A percentile compares a stretch with the other conserved stretches of the same genome.
Conservation (phyloP, 257 asterid species). For the Asclepias syriaca region DNA sequence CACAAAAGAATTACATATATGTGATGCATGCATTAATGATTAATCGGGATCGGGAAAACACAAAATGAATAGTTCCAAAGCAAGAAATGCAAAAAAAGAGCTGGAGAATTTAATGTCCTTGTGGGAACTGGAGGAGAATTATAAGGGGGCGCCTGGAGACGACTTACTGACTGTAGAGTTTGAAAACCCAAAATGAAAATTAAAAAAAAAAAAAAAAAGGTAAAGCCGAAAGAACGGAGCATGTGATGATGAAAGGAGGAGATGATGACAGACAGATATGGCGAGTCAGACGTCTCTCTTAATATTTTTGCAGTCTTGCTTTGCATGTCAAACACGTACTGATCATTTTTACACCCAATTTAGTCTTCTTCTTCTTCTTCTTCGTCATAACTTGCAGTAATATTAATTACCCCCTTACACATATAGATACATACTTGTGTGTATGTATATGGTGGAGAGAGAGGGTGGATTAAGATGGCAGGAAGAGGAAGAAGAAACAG, state of each 20-base stretch:
- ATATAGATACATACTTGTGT: too few relatives aligned
- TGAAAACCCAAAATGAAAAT: too few relatives aligned
- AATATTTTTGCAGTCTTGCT: constrained; percentile 16
- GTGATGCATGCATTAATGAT: too few relatives aligned
- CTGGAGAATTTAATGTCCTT: constrained; percentile 10
- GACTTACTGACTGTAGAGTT: too few relatives aligned
- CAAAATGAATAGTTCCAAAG: neutral
- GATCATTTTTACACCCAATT: constrained; percentile 6
- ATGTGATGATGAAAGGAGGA: constrained; percentile 17
- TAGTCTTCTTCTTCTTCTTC: neutral
- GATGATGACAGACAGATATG: constrained; percentile 31
- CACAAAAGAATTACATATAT: neutral
- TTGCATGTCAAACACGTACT: constrained; percentile 38
- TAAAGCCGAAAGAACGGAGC: constrained; percentile 21
- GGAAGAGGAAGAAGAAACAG: too few relatives aligned
- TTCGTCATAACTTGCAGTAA: neutral
- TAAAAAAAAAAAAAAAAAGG: neutral
- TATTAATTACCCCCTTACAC: neutral
- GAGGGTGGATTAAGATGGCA: too few relatives aligned
- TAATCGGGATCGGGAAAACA: too few relatives aligned
- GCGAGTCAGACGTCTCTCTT: neutral
- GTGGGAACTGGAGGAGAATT: constrained; percentile 9
- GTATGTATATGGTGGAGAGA: too few relatives aligned
- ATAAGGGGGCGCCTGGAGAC: neutral
- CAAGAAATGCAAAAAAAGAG: neutral